Base-by-base conservation (phyloP, 2,329 filamentous ascomycete species). In the Hymenoscyphus linearis region DNA sequence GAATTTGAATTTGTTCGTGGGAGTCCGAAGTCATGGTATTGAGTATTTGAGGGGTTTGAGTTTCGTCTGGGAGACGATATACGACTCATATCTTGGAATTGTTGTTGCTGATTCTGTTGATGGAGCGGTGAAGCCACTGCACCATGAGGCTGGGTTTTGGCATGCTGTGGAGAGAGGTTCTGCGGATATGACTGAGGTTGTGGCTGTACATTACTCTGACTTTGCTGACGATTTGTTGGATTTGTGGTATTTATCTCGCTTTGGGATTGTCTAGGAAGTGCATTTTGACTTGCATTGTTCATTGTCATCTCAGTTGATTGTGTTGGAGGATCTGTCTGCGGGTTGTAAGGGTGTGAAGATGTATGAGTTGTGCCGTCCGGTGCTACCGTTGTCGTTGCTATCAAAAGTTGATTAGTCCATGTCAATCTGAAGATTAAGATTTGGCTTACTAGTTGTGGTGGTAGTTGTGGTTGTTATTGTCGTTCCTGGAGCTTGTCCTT, bases 401-500 rank as follows among this genome's bases (percentile, higher is more conserved):
- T 47, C 16, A 31, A 2, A 57, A 44, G 18, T 47, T 5, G 1
- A 37, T 44, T 40, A 35, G 14, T 59, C 25, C 22, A 50, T 3
- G 36, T 14, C 1, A 55, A 16, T 16, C 52, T n/a, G 16, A 10
- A 25, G 14, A 27, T 13, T 27, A n/a, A 27, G 9, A 12, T 12
- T 27, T 37, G 2, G 65, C 64, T 55, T 62, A 69, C 67, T 68
- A 18, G 66, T 69, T 18, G 68, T 69, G 0, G 68, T 69, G 1
- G 68, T 69, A 1, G 67, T 69, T 2, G 66, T 69, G 4, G 68
- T 68, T 4, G 68, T 69, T 13, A 66, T 56, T 0, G 68, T 69
- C 10, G 66, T 68, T 53, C 63, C 65, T 31, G 64, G 65, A 7
- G 62, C 60, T 40, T 64, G 64, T 34, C 52, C 53, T 6, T 52